A percentile compares a stretch with the other conserved stretches of the same genome.
phyloP scores from a whole-genome alignment of 345 rosid genomes.

The Chamaenerion angustifolium region DNA sequence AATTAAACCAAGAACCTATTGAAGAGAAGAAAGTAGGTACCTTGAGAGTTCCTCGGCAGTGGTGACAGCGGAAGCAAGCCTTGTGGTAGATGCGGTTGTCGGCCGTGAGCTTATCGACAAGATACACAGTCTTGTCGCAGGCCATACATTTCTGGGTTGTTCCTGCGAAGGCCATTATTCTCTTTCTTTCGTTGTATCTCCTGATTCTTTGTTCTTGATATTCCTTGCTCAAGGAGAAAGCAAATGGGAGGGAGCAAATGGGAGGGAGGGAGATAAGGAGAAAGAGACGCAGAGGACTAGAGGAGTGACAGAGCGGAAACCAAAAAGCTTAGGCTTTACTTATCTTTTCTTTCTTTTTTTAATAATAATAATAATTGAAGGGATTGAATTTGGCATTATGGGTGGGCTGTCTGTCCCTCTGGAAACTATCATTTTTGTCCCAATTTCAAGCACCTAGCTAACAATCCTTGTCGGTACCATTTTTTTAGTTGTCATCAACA shows the following conservation, averaged over 20 bases:
- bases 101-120: conserved; percentile 94
- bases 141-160: conserved; percentile 99
- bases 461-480: not conserved
- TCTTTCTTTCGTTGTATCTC: not conserved
- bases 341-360: no score
- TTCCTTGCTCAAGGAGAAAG: not conserved
- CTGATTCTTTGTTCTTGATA: not conserved
- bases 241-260: conserved; percentile 2
- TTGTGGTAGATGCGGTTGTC: conserved; percentile 84
- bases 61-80: conserved; percentile 98
- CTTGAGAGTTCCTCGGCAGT: conserved; percentile 99
- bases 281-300: conserved; percentile 9
- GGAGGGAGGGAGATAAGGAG: conserved; percentile 9
- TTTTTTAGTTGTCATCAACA: not conserved
- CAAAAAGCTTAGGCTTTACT: conserved; percentile 8
- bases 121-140: conserved; percentile 91
- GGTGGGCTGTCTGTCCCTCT: conserved; percentile 6
- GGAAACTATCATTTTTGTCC: conserved; percentile 4
- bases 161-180: conserved; percentile 99
- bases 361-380: not conserved
- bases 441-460: conserved; percentile 4
- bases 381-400: not conserved
- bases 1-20: not conserved
- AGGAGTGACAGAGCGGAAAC: conserved; percentile 13
- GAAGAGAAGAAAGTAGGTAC: conserved; percentile 12